phyloP scores from a whole-genome alignment of 495 filamentous ascomycete genomes.

The Talaromyces nanjingensis region DNA sequence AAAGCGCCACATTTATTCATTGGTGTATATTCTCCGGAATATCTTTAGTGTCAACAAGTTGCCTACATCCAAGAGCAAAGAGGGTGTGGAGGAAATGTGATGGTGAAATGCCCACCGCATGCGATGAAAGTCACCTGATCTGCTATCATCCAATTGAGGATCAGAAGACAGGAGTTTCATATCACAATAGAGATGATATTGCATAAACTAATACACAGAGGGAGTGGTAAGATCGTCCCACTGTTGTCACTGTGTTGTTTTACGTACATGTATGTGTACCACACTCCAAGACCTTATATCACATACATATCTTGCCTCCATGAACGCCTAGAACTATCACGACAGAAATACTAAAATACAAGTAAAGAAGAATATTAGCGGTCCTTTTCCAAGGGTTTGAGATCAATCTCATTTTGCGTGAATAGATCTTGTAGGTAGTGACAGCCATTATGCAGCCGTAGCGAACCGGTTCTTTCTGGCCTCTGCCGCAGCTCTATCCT shows the following conservation, averaged over 20 bases:
- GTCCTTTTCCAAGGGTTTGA: background rate
- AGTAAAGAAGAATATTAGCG: background rate
- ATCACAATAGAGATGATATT: background rate
- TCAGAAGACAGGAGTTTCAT: too few relatives aligned
- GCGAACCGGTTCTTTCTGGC: slow-evolving; percentile 47
- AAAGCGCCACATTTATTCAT: background rate
- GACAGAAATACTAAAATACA: background rate
- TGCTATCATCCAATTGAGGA: background rate
- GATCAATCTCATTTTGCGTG: background rate
- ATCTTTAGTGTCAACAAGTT: background rate
- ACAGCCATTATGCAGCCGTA: slow-evolving; percentile 20
- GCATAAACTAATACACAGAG: background rate
- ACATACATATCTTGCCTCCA: background rate
- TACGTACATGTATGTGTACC: background rate
- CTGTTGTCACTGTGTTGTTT: background rate
- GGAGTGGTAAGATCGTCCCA: background rate
- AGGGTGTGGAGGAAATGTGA: slow-evolving; percentile 3
- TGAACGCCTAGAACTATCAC: background rate
- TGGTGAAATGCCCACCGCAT: background rate
- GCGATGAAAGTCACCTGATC: slow-evolving; percentile 2
- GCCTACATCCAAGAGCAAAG: background rate
- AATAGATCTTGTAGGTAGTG: background rate
- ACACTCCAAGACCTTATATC: background rate
- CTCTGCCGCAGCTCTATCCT: slow-evolving; percentile 39
- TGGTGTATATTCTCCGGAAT: slow-evolving; percentile 2